phyloP scores from a whole-genome alignment of 345 rosid genomes.

The Theobroma cacao region DNA sequence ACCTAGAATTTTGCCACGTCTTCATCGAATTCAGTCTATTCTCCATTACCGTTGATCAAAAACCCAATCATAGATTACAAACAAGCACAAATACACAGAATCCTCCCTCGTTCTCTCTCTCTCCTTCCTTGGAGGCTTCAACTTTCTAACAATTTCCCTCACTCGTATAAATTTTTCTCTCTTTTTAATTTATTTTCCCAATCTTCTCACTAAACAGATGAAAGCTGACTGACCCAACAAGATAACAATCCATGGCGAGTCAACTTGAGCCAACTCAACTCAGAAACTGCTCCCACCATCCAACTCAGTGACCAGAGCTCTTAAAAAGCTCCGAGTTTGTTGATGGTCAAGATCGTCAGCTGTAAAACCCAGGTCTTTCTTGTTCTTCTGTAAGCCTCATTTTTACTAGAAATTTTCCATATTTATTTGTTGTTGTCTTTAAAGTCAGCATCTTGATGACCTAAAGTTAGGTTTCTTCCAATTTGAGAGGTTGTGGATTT shows the following conservation, averaged over 20 bases:
- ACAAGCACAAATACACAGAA: background rate
- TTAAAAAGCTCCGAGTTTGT: slow-evolving; percentile 1
- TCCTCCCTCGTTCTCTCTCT: background rate
- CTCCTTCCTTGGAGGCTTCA: background rate
- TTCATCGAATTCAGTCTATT: background rate
- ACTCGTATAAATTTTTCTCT: background rate
- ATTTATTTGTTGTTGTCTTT: background rate
- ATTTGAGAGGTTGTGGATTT: background rate
- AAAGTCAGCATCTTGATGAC: slow-evolving; percentile 19
- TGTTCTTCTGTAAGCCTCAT: background rate
- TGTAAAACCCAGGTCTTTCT: slow-evolving; percentile 15
- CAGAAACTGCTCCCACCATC: background rate
- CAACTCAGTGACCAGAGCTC: background rate
- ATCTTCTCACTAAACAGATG: slow-evolving; percentile 1
- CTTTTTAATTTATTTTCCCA: background rate
- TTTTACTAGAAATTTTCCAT: background rate
- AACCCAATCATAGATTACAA: background rate
- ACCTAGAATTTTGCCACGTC: background rate
- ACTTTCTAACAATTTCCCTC: background rate
- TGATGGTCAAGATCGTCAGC: background rate
- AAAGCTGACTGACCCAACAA: slow-evolving; percentile 8
- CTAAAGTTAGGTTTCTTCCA: slow-evolving; percentile 18
- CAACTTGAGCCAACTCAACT: slow-evolving; percentile 26
- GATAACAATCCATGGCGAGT: slow-evolving; percentile 20
- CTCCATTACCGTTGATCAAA: background rate